phyloP scores from a whole-genome alignment of 2,329 filamentous ascomycete species.

The Epichloe coenophiala region DNA sequence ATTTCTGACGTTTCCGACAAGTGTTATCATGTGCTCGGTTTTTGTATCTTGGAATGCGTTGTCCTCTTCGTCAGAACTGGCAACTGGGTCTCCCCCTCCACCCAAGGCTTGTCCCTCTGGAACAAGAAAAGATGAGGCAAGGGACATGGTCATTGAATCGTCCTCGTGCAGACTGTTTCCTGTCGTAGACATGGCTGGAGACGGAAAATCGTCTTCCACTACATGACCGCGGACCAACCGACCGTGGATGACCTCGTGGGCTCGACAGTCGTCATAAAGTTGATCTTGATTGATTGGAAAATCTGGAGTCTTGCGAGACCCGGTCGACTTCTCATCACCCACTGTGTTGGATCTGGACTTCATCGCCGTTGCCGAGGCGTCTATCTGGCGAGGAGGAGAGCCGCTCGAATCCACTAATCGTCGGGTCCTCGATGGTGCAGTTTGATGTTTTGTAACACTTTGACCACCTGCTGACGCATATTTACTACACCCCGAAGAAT shows the following conservation, averaged over 20 bases:
- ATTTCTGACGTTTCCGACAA: slow-evolving; percentile 88
- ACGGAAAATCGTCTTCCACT: slow-evolving; percentile 85
- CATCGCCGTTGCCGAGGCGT: slow-evolving; percentile 4
- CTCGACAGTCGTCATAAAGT: slow-evolving; percentile 66
- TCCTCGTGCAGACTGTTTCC: slow-evolving; percentile 53
- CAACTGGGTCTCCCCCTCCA: slow-evolving; percentile 72
- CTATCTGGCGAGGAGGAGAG: slow-evolving; percentile 24
- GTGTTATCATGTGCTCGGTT: slow-evolving; percentile 86
- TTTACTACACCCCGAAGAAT: slow-evolving; percentile 10
- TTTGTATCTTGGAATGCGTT: slow-evolving; percentile 69
- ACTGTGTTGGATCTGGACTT: slow-evolving; percentile 7
- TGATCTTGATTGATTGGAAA: slow-evolving; percentile 22
- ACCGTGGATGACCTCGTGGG: slow-evolving; percentile 80
- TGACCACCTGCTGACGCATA: slow-evolving; percentile 10
- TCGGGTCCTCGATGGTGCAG: slow-evolving; percentile 6
- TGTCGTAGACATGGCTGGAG: slow-evolving; percentile 57
- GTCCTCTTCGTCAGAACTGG: slow-evolving; percentile 82
- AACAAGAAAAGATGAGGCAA: slow-evolving; percentile 69
- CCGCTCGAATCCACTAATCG: slow-evolving; percentile 27
- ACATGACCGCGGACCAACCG: slow-evolving; percentile 88
- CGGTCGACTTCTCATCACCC: slow-evolving; percentile 9
- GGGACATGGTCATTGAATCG: slow-evolving; percentile 69
- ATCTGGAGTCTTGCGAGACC: slow-evolving; percentile 14
- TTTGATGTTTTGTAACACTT: slow-evolving; percentile 9
- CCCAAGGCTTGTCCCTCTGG: slow-evolving; percentile 56